Evolutionary conservation across 352 stramenopile species (phyloP).

Genomic region (Poterioochromonas sp.): DNA sequence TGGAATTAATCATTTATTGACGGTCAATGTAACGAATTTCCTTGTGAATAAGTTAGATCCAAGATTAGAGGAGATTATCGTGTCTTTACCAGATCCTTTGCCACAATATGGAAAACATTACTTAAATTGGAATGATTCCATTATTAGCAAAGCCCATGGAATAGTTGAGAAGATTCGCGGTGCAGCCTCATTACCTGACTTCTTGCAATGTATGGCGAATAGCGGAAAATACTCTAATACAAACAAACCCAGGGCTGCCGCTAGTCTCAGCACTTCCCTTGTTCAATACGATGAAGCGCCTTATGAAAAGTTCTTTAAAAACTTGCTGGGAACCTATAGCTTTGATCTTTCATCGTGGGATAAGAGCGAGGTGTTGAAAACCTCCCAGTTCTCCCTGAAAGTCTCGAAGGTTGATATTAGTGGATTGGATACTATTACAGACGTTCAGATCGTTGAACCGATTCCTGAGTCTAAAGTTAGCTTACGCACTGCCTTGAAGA

Average conservation of each 20-base stretch:
- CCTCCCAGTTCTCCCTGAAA: neutral
- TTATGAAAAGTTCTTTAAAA: neutral
- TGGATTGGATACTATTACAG: slow-evolving; percentile 5
- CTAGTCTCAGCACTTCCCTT: neutral
- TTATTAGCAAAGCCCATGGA: neutral
- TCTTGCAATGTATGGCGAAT: neutral
- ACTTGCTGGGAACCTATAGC: too few relatives aligned
- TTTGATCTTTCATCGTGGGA: neutral
- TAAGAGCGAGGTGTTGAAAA: neutral
- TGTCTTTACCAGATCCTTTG: neutral
- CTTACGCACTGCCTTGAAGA: neutral
- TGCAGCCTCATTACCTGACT: neutral
- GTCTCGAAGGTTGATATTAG: neutral
- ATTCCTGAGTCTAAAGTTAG: neutral
- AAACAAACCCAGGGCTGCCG: neutral
- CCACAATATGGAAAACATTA: neutral
- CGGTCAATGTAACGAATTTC: neutral
- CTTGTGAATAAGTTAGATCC: slow-evolving; percentile 1
- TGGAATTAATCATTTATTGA: neutral
- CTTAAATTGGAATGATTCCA: slow-evolving; percentile 5
- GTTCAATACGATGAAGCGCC: neutral
- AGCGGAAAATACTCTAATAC: neutral
- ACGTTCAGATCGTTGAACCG: neutral
- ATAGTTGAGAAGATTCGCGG: neutral
- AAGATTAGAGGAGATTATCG: neutral